Percentiles rank a stretch among this genome's conserved stretches.
Evolutionary conservation across 768 basidiomycete species (phyloP).

Genomic region (Termitomyces bulborhizus): DNA sequence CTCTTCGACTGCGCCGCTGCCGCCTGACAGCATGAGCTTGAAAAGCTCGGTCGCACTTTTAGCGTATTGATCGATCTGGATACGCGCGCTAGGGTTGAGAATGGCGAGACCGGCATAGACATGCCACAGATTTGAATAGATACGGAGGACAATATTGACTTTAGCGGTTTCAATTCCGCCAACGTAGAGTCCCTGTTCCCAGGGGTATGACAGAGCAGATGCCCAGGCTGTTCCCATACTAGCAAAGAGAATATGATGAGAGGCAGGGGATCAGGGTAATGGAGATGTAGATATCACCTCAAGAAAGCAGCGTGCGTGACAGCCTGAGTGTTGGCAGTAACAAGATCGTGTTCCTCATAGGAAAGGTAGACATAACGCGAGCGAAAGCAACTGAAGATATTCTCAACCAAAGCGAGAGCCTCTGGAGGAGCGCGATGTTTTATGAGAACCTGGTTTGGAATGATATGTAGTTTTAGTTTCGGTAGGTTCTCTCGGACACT

Average conservation of each 20-base stretch:
- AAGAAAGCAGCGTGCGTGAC: slow-evolving; percentile 98
- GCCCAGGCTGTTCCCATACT: slow-evolving; percentile 99
- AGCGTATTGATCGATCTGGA: slow-evolving; percentile 90
- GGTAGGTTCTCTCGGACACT: slow-evolving; percentile 15
- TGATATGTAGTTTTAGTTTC: not conserved
- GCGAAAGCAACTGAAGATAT: slow-evolving; percentile 69
- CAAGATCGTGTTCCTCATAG: slow-evolving; percentile 94
- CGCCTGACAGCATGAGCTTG: slow-evolving; percentile 85
- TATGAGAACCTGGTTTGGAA: slow-evolving; percentile 67
- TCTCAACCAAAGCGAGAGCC: slow-evolving; percentile 72
- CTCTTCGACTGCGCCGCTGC: slow-evolving; percentile 29
- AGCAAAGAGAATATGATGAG: not conserved
- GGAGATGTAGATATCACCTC: slow-evolving; percentile 41
- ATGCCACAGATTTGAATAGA: slow-evolving; percentile 97
- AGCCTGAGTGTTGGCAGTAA: slow-evolving; percentile 98
- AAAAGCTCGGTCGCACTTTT: slow-evolving; percentile 82
- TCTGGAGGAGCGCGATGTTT: slow-evolving; percentile 76
- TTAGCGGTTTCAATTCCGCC: slow-evolving; percentile 98
- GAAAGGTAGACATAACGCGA: slow-evolving; percentile 88
- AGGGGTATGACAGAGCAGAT: slow-evolving; percentile 72
- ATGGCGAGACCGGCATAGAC: slow-evolving; percentile 99
- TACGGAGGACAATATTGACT: slow-evolving; percentile 93
- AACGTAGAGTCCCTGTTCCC: slow-evolving; percentile 94
- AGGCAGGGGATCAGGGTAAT: not conserved
- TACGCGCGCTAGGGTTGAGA: slow-evolving; percentile 84